Evolutionary conservation across 2,329 filamentous ascomycete species (phyloP).

Genomic region (Penicillium psychrosexuale): DNA sequence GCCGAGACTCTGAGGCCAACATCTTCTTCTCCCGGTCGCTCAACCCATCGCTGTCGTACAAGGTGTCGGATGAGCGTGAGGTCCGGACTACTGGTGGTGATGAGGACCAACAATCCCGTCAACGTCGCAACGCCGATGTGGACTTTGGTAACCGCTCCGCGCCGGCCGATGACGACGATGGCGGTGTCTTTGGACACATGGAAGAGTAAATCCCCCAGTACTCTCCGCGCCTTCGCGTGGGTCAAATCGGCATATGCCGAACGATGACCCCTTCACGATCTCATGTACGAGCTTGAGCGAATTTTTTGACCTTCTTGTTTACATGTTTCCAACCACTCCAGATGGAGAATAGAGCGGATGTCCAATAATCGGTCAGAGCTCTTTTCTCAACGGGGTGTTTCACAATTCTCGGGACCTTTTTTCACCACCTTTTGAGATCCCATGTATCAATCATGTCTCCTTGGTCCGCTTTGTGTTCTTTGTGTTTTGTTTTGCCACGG

Average conservation of each 20-base stretch:
- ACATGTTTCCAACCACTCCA: slow-evolving; percentile 20
- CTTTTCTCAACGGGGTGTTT: slow-evolving; percentile 17
- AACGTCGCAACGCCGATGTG: slow-evolving; percentile 36
- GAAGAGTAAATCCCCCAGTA: slow-evolving; percentile 63
- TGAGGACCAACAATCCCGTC: slow-evolving; percentile 38
- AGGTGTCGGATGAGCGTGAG: slow-evolving; percentile 55
- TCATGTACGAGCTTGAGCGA: slow-evolving; percentile 40
- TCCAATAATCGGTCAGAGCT: background rate
- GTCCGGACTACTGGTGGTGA: slow-evolving; percentile 70
- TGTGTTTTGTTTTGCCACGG: slow-evolving; percentile 3
- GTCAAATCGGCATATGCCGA: slow-evolving; percentile 13
- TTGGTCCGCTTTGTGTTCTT: slow-evolving; percentile 15
- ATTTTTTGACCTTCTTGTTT: slow-evolving; percentile 31
- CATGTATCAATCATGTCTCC: slow-evolving; percentile 27
- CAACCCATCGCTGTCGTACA: slow-evolving; percentile 47
- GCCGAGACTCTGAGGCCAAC: slow-evolving; percentile 39
- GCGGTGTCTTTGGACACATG: slow-evolving; percentile 94
- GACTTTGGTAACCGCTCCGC: slow-evolving; percentile 42
- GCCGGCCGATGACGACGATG: slow-evolving; percentile 83
- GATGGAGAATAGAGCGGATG: background rate
- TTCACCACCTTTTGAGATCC: slow-evolving; percentile 14
- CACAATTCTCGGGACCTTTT: slow-evolving; percentile 19
- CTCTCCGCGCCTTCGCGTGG: background rate
- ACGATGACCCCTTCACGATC: slow-evolving; percentile 30
- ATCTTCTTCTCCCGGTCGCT: slow-evolving; percentile 43